Percentiles rank a stretch among this genome's conserved stretches.
phyloP scores from a whole-genome alignment of 441 rosid genomes.

The Euphorbia schlechtendalii region DNA sequence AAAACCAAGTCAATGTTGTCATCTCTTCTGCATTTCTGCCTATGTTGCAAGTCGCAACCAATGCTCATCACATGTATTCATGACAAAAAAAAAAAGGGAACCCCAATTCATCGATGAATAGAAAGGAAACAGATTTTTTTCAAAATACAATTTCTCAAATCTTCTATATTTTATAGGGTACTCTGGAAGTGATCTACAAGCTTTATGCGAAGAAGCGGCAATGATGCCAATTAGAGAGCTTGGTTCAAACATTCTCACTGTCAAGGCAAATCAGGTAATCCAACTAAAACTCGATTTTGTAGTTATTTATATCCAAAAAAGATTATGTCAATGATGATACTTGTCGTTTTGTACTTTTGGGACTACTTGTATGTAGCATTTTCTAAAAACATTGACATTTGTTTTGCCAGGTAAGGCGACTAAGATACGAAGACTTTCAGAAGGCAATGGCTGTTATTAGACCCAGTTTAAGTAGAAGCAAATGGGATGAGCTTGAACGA shows the following conservation, averaged over 20 bases:
- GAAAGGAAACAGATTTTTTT: neutral
- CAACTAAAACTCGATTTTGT: constrained; percentile 8
- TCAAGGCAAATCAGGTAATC: constrained; percentile 76
- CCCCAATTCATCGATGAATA: neutral
- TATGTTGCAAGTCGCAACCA: neutral
- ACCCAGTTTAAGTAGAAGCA: constrained; percentile 81
- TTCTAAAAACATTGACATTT: neutral
- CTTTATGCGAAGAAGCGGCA: constrained; percentile 97
- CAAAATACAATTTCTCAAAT: neutral
- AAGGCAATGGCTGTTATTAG: constrained; percentile 78
- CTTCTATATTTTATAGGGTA: constrained; percentile 45
- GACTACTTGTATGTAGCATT: neutral
- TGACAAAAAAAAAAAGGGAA: neutral
- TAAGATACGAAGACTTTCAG: constrained; percentile 63
- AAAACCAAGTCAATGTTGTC: neutral
- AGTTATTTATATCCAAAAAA: no score
- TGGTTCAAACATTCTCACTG: constrained; percentile 66
- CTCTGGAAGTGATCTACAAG: constrained; percentile 97
- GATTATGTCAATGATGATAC: no score
- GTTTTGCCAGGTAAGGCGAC: constrained; percentile 60
- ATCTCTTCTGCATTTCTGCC: neutral
- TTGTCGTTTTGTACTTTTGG: no score
- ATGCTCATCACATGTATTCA: neutral
- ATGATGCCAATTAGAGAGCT: constrained; percentile 99
- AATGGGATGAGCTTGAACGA: constrained; percentile 86